Conservation (phyloP, 2,329 filamentous ascomycete genomes). For the Epicoccum sorghinum region DNA sequence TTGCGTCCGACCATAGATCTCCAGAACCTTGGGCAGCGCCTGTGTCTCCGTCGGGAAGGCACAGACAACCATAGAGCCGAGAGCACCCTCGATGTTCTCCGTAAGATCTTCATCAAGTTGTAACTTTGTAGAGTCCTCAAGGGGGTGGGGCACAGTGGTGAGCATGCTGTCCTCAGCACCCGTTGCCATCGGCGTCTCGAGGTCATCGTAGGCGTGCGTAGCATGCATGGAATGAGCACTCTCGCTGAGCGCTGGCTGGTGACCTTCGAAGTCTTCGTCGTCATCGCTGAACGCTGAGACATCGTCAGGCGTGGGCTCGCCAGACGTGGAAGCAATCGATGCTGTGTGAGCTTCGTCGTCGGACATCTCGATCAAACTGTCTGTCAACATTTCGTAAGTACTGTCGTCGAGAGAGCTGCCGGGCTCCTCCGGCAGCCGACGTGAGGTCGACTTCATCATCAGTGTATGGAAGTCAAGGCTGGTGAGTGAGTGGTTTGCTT, state of each 20-base stretch:
- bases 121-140: conserved; percentile 26
- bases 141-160: conserved; percentile 35
- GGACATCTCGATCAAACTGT: conserved; percentile 38
- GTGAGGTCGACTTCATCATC: conserved; percentile 44
- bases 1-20: conserved; percentile 33
- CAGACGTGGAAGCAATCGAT: conserved; percentile 43
- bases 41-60: conserved; percentile 29
- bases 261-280: conserved; percentile 38
- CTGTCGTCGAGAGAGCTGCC: conserved; percentile 44
- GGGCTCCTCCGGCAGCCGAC: conserved; percentile 32
- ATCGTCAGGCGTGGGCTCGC: conserved; percentile 42
- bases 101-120: conserved; percentile 33
- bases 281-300: conserved; percentile 41
- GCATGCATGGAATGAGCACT: conserved; percentile 29
- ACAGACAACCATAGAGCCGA: conserved; percentile 31
- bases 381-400: conserved; percentile 43
- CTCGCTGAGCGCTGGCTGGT: conserved; percentile 24
- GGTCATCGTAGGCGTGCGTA: conserved; percentile 20
- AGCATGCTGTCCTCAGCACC: conserved; percentile 37
- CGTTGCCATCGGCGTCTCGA: conserved; percentile 23
- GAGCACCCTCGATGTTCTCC: conserved; percentile 16
- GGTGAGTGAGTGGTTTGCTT: conserved; percentile 38
- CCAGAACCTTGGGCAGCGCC: conserved; percentile 33
- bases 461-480: conserved; percentile 42
- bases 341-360: conserved; percentile 48